phyloP scores from a whole-genome alignment of 768 basidiomycete genomes.

The Coprinopsis sp. region DNA sequence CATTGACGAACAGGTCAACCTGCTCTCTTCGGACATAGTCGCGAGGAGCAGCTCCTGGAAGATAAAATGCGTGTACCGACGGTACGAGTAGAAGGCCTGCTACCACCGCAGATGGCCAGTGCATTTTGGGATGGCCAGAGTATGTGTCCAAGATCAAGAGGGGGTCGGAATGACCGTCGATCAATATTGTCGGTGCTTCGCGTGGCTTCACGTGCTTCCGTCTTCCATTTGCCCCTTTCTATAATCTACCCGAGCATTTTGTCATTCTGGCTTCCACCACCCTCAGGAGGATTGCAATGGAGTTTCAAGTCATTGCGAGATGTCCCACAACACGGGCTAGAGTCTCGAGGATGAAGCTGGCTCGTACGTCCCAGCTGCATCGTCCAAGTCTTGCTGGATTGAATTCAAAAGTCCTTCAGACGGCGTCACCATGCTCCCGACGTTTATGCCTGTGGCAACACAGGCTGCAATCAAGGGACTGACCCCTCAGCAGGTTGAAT shows the following conservation, averaged over 20 bases:
- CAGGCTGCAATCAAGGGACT: constrained; percentile 90
- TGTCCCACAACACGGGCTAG: constrained; percentile 80
- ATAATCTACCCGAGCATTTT: no score
- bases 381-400: neutral
- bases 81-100: constrained; percentile 8
- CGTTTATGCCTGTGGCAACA: constrained; percentile 93
- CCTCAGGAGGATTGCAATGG: constrained; percentile 42
- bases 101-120: constrained; percentile 1
- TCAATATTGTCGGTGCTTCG: no score
- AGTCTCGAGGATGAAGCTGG: constrained; percentile 78
- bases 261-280: constrained; percentile 16
- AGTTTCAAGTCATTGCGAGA: constrained; percentile 78
- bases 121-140: constrained; percentile 5
- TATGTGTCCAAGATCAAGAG: no score
- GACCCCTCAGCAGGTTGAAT: constrained; percentile 80
- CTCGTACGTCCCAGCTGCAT: constrained; percentile 50
- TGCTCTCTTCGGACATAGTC: constrained; percentile 71
- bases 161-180: no score
- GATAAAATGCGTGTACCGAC: constrained; percentile 68
- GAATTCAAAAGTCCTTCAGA: constrained; percentile 36
- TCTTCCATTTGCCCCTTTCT: neutral
- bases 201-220: no score
- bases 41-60: constrained; percentile 86
- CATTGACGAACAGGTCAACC: constrained; percentile 82
- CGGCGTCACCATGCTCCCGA: constrained; percentile 77